Base-by-base conservation (phyloP, 225 moss, liverwort and hornwort species). In the Polytrichum commune region DNA sequence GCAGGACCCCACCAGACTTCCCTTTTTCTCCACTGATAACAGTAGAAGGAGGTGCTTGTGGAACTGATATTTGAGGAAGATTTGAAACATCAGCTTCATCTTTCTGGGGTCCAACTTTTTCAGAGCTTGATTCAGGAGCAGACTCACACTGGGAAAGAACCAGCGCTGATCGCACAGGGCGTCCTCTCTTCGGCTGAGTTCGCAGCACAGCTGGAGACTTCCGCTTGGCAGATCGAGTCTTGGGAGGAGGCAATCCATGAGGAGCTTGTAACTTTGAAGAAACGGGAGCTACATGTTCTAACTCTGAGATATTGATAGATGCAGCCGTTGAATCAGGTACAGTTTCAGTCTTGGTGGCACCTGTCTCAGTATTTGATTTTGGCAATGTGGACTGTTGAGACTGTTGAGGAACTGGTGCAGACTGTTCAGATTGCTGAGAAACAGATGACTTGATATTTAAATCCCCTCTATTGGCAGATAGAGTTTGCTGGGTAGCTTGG, bases 381-480 rank as follows among this genome's bases (percentile, higher is more conserved):
- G 60, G 60, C 24, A 24, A 60, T 22, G 22, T 24, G 9, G 60
- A 60, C 58, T 46, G 66, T 29, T 33, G 65, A 30, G 29, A 19
- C 33, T 29, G 30, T 66, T 35, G 23, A 19, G 29, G 46, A 8
- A 33, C 33, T 22, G 30, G 20, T 53, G 22, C 46, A 25, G 10
- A 20, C 38, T 23, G 66, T 46, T 46, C 46, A 46, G 46, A 46
- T 46, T 46, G 46, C 46, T 46, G 46, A 46, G 46, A 46, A 46
- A 46, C 46, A 13, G 46, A 46, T 3, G 46, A 58, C 29, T 57
- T 56, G 22, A 27, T 54, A 56, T 69, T 58, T 4, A 57, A 55
- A n/a, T 30, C 57, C 20, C 69, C 58, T 7, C 56, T 69, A 30
- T 69, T 58, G 10, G 57, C 69, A 69, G 69, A 19, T 8, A 57